phyloP scores from a whole-genome alignment of 2,329 filamentous ascomycete genomes.

The Fusarium continuum region DNA sequence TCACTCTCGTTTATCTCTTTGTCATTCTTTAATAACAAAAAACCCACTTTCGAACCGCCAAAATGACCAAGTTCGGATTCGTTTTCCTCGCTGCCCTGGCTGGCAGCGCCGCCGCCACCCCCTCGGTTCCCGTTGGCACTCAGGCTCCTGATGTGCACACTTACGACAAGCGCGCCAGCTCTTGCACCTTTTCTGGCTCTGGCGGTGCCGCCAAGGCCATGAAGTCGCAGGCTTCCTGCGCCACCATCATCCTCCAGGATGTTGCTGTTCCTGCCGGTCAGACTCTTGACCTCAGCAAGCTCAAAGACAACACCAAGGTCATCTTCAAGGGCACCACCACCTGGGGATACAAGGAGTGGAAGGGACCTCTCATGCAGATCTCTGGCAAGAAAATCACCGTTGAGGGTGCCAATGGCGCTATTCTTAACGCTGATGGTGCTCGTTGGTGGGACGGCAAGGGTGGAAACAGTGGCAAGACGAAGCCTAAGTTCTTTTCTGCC shows the following conservation, averaged over 20 bases:
- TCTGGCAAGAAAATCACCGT: constrained; percentile 35
- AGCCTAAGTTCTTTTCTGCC: constrained; percentile 41
- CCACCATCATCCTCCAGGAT: constrained; percentile 30
- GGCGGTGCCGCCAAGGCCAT: constrained; percentile 28
- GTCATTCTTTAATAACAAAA: background rate
- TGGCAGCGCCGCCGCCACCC: constrained; percentile 29
- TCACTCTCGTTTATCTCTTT: constrained; percentile 1
- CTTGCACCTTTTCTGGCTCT: constrained; percentile 37
- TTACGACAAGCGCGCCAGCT: constrained; percentile 24
- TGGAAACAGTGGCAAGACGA: constrained; percentile 25
- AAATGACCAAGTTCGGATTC: constrained; percentile 27
- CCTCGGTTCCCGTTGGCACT: constrained; percentile 10
- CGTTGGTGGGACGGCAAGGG: constrained; percentile 38
- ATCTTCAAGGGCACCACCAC: constrained; percentile 39
- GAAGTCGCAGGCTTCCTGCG: constrained; percentile 23
- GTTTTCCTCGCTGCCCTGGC: constrained; percentile 29
- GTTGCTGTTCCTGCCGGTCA: constrained; percentile 31
- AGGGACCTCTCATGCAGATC: constrained; percentile 34
- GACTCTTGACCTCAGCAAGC: constrained; percentile 36
- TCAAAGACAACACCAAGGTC: constrained; percentile 35
- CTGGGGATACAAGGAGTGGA: constrained; percentile 41
- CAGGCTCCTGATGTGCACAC: constrained; percentile 16
- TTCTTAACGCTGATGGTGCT: constrained; percentile 33
- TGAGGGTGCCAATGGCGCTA: constrained; percentile 33
- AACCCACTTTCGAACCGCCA: background rate